These are phyloP conservation scores for Cercospora citrullina DNA, from an alignment of 2,329 filamentous ascomycete genomes.

Conservation along the genomic window DNA sequence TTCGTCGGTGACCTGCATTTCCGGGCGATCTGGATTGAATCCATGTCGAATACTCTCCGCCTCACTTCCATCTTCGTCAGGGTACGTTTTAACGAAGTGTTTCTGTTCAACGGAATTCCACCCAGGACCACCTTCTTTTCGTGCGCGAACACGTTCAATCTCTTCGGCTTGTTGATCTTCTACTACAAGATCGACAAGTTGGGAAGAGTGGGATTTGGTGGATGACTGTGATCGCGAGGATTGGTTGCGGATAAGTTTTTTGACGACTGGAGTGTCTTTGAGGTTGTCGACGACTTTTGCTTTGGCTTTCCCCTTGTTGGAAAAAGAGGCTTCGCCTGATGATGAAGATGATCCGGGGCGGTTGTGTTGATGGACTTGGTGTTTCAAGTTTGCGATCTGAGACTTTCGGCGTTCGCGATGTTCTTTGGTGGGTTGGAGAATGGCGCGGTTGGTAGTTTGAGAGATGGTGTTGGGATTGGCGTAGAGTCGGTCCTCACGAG, in stretches of 20 bases:
- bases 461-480: slow-evolving; percentile 55
- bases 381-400: slow-evolving; percentile 48
- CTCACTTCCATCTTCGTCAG: slow-evolving; percentile 42
- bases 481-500: slow-evolving; percentile 65
- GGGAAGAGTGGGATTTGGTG: slow-evolving; percentile 58
- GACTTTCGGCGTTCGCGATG: slow-evolving; percentile 51
- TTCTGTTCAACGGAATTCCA: slow-evolving; percentile 59
- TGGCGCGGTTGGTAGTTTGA: slow-evolving; percentile 55
- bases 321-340: slow-evolving; percentile 39
- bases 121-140: slow-evolving; percentile 62
- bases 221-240: slow-evolving; percentile 43
- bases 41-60: slow-evolving; percentile 56
- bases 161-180: slow-evolving; percentile 64
- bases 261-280: slow-evolving; percentile 36
- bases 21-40: slow-evolving; percentile 53
- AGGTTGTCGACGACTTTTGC: slow-evolving; percentile 28
- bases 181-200: slow-evolving; percentile 67
- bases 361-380: slow-evolving; percentile 43
- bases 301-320: slow-evolving; percentile 36
- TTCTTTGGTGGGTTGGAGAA: slow-evolving; percentile 55
- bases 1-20: slow-evolving; percentile 45
- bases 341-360: slow-evolving; percentile 34
- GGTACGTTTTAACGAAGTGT: slow-evolving; percentile 56
- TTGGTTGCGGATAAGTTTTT: slow-evolving; percentile 47
- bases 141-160: slow-evolving; percentile 60